A percentile compares a stretch with the other conserved stretches of the same genome.
These are phyloP conservation scores for Paraconiothyrium brasiliense DNA, from an alignment of 2,329 filamentous ascomycete species.

Conservation along the genomic window DNA sequence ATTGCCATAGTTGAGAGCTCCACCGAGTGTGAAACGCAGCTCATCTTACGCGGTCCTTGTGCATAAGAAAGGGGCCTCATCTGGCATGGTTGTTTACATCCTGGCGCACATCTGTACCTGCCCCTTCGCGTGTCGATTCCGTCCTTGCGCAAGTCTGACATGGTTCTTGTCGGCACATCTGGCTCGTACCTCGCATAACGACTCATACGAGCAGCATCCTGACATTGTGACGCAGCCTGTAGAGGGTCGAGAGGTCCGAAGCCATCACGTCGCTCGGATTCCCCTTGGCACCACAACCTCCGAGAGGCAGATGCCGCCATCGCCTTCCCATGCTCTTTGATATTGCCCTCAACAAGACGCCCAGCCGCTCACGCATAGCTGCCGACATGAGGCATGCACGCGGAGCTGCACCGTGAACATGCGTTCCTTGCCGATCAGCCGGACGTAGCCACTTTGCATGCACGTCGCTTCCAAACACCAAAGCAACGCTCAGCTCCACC, in stretches of 20 bases:
- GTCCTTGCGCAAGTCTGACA: background rate
- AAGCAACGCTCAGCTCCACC: background rate
- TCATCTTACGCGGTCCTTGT: background rate
- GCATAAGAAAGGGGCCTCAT: background rate
- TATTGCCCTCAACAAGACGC: background rate
- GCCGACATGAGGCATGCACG: background rate
- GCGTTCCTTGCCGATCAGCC: constrained; percentile 11
- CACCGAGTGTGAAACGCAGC: background rate
- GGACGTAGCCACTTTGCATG: constrained; percentile 8
- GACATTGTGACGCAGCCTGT: background rate
- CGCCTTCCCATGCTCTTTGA: background rate
- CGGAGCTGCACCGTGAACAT: constrained; percentile 8
- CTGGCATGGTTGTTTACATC: background rate
- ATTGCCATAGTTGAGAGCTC: background rate
- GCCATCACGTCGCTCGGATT: background rate
- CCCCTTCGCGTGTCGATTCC: background rate
- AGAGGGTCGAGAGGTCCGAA: background rate
- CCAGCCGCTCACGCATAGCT: constrained; percentile 1
- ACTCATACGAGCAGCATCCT: background rate
- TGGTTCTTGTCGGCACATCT: background rate
- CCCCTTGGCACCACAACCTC: background rate
- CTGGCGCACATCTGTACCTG: background rate
- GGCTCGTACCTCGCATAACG: background rate
- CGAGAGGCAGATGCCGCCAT: background rate
- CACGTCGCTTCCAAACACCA: background rate